Evolutionary conservation across 2,329 filamentous ascomycete species (phyloP).

Genomic region (Talaromyces sp.): DNA sequence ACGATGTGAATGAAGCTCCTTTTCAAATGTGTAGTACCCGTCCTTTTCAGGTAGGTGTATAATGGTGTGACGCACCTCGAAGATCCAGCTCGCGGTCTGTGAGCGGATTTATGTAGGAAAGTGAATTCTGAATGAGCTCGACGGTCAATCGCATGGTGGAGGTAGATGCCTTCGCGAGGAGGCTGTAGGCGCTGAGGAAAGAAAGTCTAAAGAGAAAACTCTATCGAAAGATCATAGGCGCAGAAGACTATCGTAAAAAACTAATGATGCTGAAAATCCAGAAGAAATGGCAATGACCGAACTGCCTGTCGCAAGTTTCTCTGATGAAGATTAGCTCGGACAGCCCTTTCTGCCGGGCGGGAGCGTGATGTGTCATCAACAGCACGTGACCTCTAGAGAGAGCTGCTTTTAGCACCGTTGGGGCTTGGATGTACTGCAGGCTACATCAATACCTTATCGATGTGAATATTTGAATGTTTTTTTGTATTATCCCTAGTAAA

Average conservation of each 20-base stretch:
- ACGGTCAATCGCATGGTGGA: slow-evolving; percentile 85
- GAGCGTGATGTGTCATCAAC: neutral
- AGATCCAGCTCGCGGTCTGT: slow-evolving; percentile 99
- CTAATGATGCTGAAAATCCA: slow-evolving; percentile 3
- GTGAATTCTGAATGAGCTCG: slow-evolving; percentile 89
- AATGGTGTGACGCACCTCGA: slow-evolving; percentile 75
- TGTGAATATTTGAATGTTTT: no score
- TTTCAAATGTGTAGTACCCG: slow-evolving; percentile 72
- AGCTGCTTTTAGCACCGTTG: neutral
- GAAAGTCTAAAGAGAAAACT: neutral
- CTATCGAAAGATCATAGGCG: slow-evolving; percentile 22
- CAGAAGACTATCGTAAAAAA: neutral
- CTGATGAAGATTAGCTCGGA: slow-evolving; percentile 17
- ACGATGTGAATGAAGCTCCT: slow-evolving; percentile 82
- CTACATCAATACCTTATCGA: no score
- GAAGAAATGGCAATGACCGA: slow-evolving; percentile 12
- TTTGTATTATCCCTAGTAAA: no score
- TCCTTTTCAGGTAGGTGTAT: slow-evolving; percentile 69
- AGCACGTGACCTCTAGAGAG: neutral
- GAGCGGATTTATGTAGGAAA: slow-evolving; percentile 97
- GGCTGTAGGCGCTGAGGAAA: neutral
- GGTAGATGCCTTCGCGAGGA: slow-evolving; percentile 14
- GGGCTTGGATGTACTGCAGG: no score
- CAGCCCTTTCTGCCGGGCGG: slow-evolving; percentile 31
- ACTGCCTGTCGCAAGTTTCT: slow-evolving; percentile 24